A percentile compares a stretch with the other conserved stretches of the same genome.
These are phyloP conservation scores for Cerrena zonata DNA, from an alignment of 1,284 basidiomycete species.

Conservation along the genomic window DNA sequence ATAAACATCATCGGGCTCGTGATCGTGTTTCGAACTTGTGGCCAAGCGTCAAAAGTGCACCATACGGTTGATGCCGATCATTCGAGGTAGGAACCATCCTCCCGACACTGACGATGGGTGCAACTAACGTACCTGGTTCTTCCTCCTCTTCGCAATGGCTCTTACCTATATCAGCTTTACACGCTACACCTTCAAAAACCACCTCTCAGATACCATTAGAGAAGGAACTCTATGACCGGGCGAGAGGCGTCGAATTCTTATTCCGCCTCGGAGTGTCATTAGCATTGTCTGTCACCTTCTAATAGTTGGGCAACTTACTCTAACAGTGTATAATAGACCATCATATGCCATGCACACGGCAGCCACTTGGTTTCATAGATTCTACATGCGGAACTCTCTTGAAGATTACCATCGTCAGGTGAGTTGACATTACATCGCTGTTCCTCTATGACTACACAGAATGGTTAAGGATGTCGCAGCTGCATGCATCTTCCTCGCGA, in stretches of 20 bases:
- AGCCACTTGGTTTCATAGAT: conserved; percentile 87
- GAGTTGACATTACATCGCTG: conserved; percentile 1
- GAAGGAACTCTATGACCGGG: conserved; percentile 68
- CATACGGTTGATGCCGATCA: too few relatives aligned
- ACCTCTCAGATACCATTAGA: conserved; percentile 50
- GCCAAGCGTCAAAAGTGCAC: too few relatives aligned
- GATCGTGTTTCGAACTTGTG: too few relatives aligned
- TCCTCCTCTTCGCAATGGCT: conserved; percentile 59
- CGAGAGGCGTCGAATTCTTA: conserved; percentile 74
- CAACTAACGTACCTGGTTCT: conserved; percentile 5
- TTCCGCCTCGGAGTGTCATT: conserved; percentile 73
- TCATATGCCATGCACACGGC: conserved; percentile 77
- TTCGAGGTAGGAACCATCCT: too few relatives aligned
- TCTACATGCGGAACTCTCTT: conserved; percentile 90
- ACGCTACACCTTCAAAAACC: conserved; percentile 46
- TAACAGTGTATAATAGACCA: conserved; percentile 41
- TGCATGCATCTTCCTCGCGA: conserved; percentile 85
- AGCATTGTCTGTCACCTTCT: conserved; percentile 50
- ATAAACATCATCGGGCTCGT: too few relatives aligned
- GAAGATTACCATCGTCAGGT: conserved; percentile 78
- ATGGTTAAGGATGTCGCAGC: conserved; percentile 73
- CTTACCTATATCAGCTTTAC: conserved; percentile 55
- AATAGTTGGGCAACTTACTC: too few relatives aligned
- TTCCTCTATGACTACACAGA: conserved; percentile 4
- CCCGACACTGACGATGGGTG: conserved; percentile 5